Conservation (phyloP, 192 early-diverging fungal genomes). For the Geranomyces variabilis region DNA sequence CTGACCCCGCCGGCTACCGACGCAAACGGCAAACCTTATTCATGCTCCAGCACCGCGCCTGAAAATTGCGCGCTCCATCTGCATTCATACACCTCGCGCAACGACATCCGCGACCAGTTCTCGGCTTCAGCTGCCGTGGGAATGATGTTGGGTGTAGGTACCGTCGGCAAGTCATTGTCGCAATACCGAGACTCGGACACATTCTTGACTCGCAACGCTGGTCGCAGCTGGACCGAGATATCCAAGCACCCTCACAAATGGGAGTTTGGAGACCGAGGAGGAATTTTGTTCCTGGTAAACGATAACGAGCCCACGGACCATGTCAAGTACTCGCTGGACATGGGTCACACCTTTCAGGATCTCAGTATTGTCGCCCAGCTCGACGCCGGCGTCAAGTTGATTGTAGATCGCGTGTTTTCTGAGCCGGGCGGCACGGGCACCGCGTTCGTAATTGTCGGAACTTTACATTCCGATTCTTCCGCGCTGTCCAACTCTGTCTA, state of each 20-base stretch:
- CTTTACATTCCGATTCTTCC: background rate
- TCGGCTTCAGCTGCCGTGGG: slow-evolving; percentile 75
- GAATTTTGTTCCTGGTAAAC: slow-evolving; percentile 74
- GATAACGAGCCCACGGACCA: slow-evolving; percentile 66
- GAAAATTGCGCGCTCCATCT: slow-evolving; percentile 74
- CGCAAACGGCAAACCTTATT: background rate
- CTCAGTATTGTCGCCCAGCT: background rate
- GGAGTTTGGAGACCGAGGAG: slow-evolving; percentile 94
- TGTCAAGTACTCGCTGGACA: slow-evolving; percentile 46
- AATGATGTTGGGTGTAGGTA: slow-evolving; percentile 87
- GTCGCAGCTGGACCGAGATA: slow-evolving; percentile 79
- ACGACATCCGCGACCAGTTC: slow-evolving; percentile 65
- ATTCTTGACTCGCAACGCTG: slow-evolving; percentile 84
- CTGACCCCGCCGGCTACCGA: slow-evolving; percentile 5
- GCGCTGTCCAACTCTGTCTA: background rate
- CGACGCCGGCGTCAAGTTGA: slow-evolving; percentile 29
- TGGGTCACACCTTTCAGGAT: slow-evolving; percentile 25
- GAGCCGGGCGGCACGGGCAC: slow-evolving; percentile 33
- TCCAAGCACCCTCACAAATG: slow-evolving; percentile 67
- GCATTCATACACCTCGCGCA: slow-evolving; percentile 79
- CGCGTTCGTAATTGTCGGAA: slow-evolving; percentile 36
- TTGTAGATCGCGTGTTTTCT: slow-evolving; percentile 40
- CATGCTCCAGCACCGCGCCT: slow-evolving; percentile 25
- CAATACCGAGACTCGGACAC: slow-evolving; percentile 68
- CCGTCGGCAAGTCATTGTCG: slow-evolving; percentile 70